phyloP scores from a whole-genome alignment of 345 rosid genomes.

The Camelina neglecta region DNA sequence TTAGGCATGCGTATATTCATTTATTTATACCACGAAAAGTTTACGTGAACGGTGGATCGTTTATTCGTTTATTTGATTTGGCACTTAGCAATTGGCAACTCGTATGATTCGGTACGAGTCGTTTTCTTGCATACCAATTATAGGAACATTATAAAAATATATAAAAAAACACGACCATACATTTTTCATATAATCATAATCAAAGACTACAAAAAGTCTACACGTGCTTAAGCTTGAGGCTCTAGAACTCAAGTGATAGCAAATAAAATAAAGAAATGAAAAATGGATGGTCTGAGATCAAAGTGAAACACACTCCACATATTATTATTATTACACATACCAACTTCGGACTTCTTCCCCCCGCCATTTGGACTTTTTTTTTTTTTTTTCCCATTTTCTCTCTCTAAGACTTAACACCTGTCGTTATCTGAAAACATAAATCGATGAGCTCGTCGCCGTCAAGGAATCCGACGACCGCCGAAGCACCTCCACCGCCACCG shows the following conservation, averaged over 20 bases:
- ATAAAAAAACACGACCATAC: conserved; percentile 22
- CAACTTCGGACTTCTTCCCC: conserved; percentile 4
- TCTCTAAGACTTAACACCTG: conserved; percentile 2
- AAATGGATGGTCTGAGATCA: conserved; percentile 36
- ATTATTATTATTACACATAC: not conserved
- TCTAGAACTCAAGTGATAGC: conserved; percentile 18
- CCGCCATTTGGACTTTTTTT: conserved; percentile 44
- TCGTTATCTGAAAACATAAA: conserved; percentile 8
- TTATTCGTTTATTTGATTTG: not conserved
- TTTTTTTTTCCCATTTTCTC: not conserved
- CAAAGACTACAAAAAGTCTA: conserved; percentile 3
- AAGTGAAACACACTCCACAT: conserved; percentile 37
- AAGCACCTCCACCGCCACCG: conserved; percentile 51
- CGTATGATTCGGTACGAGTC: conserved; percentile 30
- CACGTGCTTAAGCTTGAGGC: conserved; percentile 28
- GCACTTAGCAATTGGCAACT: conserved; percentile 4
- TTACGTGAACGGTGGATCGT: too few species aligned
- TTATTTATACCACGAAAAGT: too few species aligned
- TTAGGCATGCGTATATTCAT: too few species aligned
- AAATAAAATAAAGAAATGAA: not conserved
- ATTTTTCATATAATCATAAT: not conserved
- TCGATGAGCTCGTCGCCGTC: conserved; percentile 51
- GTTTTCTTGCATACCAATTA: conserved; percentile 8
- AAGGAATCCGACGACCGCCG: conserved; percentile 39
- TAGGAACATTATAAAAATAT: not conserved